Evolutionary conservation across 1,139 yeast species (phyloP), one percentile per base, ranked within the genome.

Genomic region (Suzukiozyma palmioleophila): DNA sequence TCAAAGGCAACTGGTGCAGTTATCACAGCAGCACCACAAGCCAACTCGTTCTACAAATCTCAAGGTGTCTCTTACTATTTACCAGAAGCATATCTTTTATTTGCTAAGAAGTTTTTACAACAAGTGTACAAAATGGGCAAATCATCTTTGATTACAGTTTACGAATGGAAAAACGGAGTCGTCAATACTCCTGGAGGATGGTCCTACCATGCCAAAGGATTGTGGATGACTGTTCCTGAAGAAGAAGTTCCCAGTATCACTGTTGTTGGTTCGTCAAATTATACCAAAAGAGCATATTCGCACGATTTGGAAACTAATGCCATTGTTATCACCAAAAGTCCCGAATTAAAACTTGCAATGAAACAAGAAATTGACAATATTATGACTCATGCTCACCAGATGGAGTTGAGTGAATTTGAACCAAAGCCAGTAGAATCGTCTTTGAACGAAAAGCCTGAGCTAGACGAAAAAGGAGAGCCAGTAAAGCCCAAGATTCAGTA

Each of bases 181-280:
- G 96, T 89, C 8, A 88, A 88, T 53, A 77, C 86, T 10, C 76
- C 81, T 0, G 77, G 70, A 26, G 97, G 98, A 1, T 92, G 98
- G 98, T 87, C 97, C 0, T 92, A 92, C 59, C 99, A 92, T 56
- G 98, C 98, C n/a, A 92, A 92, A 57, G 99, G 99, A 0, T 67
- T 89, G 12, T 92, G 98, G 98, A 64, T 87, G 1, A 73, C 80
- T 7, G 75, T 75, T 7, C 85, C 89, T 0, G 70, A 66, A 7
- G 82, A 78, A 41, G 50, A 52, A 0, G 54, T 64, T 24, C 96
- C 96, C 2, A 73, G 83, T 32, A 66, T 87, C 21, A 85, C 97
- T 0, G 79, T 90, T 3, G 73, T 92, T 40, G 98, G 98, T 1
- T 87, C 96, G 0, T 88, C 97, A 0, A 92, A 92, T 58, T 92